Base-by-base conservation (phyloP, 345 rosid genomes). In the Pugionium cornutum region DNA sequence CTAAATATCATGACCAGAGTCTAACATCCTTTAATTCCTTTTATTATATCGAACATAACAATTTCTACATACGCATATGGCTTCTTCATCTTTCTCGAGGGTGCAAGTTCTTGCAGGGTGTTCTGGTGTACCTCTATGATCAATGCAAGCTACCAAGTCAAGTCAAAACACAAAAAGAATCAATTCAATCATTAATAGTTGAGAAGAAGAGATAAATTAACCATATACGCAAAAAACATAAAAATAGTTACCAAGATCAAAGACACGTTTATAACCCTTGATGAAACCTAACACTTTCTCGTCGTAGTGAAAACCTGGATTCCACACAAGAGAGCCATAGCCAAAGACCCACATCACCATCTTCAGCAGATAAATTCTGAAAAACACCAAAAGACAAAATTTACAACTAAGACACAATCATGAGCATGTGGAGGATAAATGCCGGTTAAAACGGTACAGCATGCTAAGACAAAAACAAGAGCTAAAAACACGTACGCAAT, bases 331-430 rank as follows among this genome's bases (percentile, higher is more conserved):
- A 35, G 99, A 94, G 7, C 99, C 97, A 71, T 94, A 94, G 64
- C 99, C 99, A 74, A 94, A 94, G 54, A 94, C 84, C 99, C 96
- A 94, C 79, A 94, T 82, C 56, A 85, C 99, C 97, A 91, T 94
- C 9, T 67, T 78, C 11, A 60, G 78, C 80, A 79, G 46, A 42
- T 56, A 28, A 49, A 37, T 49, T 41, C 66, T 64, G 60, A 29
- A 18, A 18, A 18, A 18, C 18, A 18, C 18, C 18, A 50, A 18
- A 25, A 45, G 46, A 30, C 2, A 9, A 18, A 18, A 18, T 18
- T 18, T 18, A 44, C 3, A 42, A 52, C 50, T 3, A 39, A 58
- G 44, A 53, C 39, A 52, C 28, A 31, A n/a, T 25, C 48, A 47
- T 30, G 35, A 7, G 35, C 30, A 7, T 42, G 49, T 51, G 55